Base-by-base conservation (phyloP, 345 rosid genomes). In the Populus alba region DNA sequence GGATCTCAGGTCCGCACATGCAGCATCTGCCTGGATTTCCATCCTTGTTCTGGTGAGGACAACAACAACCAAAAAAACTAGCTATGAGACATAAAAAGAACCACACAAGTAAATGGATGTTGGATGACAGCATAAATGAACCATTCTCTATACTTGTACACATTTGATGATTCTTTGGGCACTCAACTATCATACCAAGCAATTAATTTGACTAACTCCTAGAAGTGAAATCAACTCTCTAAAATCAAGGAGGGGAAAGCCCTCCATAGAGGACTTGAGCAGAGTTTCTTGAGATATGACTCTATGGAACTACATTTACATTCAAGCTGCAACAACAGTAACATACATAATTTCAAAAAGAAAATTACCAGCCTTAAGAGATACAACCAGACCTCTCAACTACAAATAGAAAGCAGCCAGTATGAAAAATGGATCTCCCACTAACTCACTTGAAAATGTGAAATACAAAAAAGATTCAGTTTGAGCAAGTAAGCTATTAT, bases 11-110 rank as follows among this genome's bases (percentile, higher is more conserved):
- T 95, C 97, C 78, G 91, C 98, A 81, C 88, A 87, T 7, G 92
- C 91, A 62, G 97, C 95, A 81, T 95, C 97, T 18, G 97, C 97
- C 78, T 93, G 97, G 72, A 95, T 87, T 86, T 93, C 98, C 65
- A 89, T 78, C 86, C 92, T 88, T 72, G 94, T 90, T 85, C 96
- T 95, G 87, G 66, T 9, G 53, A 53, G 33, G 35, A 66, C 17
- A 38, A 20, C 45, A 41, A 0, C 63, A 57, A 18, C n/a, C 41
- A 62, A 11, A 75, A 72, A 20, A 16, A 47, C n/a, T 29, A 51
- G n/a, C 66, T 13, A 47, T 53, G 17, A 79, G 49, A 59, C 39
- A 66, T 5, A 53, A 18, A 35, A 68, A 41, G 13, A 71, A 71
- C 17, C 6, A 23, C 27, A 70, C 20, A 13, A 69, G 12, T 20